These are phyloP conservation scores for Trichoderma virens DNA, from an alignment of 495 filamentous ascomycete genomes.

Conservation along the genomic window DNA sequence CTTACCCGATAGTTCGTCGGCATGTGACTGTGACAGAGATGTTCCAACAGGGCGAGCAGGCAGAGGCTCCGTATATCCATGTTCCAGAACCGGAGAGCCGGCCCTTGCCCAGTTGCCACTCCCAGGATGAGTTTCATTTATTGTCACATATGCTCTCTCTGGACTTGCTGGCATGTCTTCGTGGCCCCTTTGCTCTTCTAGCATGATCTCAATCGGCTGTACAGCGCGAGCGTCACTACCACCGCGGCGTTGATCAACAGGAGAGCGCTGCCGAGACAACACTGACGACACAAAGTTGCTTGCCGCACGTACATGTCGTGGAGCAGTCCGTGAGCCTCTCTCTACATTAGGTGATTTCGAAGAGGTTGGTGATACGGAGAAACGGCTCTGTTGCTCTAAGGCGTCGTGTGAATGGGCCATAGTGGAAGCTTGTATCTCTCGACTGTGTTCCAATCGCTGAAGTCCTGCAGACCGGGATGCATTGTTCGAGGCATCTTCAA, in stretches of 20 bases:
- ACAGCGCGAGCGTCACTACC: neutral
- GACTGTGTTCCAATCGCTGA: neutral
- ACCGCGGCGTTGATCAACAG: neutral
- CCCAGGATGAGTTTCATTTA: neutral
- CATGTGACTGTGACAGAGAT: constrained; percentile 29
- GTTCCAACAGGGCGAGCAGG: constrained; percentile 30
- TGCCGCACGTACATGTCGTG: neutral
- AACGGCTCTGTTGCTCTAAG: neutral
- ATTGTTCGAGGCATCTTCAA: neutral
- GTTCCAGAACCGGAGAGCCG: neutral
- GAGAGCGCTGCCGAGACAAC: neutral
- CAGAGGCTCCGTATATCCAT: constrained; percentile 14
- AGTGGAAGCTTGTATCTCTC: neutral
- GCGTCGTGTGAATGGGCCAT: neutral
- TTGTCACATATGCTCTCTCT: neutral
- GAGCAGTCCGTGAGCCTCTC: neutral
- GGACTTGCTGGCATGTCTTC: neutral
- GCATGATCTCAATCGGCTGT: neutral
- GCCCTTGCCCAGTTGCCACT: neutral
- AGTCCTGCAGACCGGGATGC: neutral
- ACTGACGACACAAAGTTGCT: neutral
- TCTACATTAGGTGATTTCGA: neutral
- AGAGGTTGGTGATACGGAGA: neutral
- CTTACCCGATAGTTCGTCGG: constrained; percentile 23
- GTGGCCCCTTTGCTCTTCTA: neutral